Evolutionary conservation across 129 eudicot species (phyloP).

Genomic region (Sambucus nigra): DNA sequence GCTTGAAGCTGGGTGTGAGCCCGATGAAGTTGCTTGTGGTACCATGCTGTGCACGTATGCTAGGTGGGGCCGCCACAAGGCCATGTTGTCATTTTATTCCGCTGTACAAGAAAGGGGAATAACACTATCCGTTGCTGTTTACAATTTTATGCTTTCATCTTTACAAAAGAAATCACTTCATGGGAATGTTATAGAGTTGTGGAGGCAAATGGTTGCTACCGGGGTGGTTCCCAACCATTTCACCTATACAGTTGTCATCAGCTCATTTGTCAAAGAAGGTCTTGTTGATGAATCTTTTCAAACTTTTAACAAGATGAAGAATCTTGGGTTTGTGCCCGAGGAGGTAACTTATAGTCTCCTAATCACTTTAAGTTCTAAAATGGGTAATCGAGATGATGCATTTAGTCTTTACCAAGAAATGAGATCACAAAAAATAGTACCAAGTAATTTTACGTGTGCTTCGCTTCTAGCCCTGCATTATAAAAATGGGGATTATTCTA

Average conservation of each 20-base stretch:
- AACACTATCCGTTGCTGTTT: conserved; percentile 48
- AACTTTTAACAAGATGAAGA: conserved; percentile 55
- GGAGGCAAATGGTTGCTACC: conserved; percentile 50
- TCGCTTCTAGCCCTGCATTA: conserved; percentile 78
- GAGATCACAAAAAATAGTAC: conserved; percentile 50
- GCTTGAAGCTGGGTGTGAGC: conserved; percentile 97
- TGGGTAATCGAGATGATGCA: conserved; percentile 41
- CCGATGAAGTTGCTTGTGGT: conserved; percentile 97
- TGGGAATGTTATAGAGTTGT: conserved; percentile 44
- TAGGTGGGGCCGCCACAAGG: conserved; percentile 87
- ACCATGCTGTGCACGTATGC: conserved; percentile 96
- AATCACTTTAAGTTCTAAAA: conserved; percentile 41
- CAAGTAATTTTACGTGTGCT: conserved; percentile 91
- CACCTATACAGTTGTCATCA: conserved; percentile 74
- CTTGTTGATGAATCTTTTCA: conserved; percentile 47
- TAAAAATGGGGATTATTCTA: conserved; percentile 67
- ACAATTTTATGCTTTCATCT: conserved; percentile 92
- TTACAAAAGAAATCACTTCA: conserved; percentile 89
- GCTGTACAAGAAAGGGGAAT: conserved; percentile 76
- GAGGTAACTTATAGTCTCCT: conserved; percentile 81
- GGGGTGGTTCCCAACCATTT: conserved; percentile 51
- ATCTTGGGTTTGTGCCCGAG: conserved; percentile 61
- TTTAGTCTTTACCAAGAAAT: conserved; percentile 59
- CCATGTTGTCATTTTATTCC: conserved; percentile 82
- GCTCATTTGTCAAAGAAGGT: conserved; percentile 65